A percentile compares a stretch with the other conserved stretches of the same genome.
Evolutionary conservation across 164 flowering plant species (phyloP).

Genomic region (Vitis cinerea): DNA sequence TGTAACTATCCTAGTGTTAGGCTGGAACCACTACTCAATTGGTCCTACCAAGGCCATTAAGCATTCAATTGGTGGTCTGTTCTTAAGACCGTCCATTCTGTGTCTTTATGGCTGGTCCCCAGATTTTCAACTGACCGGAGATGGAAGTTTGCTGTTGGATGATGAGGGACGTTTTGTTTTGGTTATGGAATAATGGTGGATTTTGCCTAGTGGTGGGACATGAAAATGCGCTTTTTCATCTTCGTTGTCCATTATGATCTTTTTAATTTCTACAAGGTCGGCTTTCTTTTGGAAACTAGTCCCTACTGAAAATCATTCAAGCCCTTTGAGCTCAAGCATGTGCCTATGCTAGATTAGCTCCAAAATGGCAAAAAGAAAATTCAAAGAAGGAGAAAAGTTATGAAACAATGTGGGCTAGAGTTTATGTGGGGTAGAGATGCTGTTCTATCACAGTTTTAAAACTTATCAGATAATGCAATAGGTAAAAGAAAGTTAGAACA

Average conservation of each 20-base stretch:
- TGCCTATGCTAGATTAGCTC: no score
- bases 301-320: slow-evolving; percentile 5
- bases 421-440: no score
- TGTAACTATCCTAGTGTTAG: background rate
- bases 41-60: slow-evolving; percentile 12
- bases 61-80: background rate
- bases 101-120: slow-evolving; percentile 3
- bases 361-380: no score
- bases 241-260: background rate
- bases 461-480: no score
- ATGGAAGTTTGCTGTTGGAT: background rate
- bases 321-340: background rate
- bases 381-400: no score
- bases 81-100: background rate
- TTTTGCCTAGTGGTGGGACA: slow-evolving; percentile 1
- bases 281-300: background rate
- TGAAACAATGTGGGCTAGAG: no score
- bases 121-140: background rate
- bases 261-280: background rate
- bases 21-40: background rate
- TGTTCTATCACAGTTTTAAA: no score
- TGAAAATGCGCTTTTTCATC: background rate
- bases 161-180: slow-evolving; percentile 1
- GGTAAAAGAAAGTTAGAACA: no score
- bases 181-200: background rate